Conservation (phyloP, 2,329 filamentous ascomycete species). For the Colletotrichum godetiae region DNA sequence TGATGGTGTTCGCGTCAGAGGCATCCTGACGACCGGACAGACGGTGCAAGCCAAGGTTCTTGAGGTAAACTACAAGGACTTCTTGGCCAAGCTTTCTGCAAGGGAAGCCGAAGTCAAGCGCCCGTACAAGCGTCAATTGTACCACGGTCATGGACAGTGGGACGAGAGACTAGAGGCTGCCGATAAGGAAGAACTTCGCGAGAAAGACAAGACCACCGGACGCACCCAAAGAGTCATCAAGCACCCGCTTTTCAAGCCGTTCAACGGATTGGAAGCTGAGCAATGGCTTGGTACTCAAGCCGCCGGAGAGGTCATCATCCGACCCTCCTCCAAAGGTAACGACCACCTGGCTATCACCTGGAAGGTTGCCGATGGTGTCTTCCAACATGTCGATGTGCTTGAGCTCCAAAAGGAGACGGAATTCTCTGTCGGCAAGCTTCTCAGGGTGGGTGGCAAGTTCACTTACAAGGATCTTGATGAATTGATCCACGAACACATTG, state of each 20-base stretch:
- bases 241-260: constrained; percentile 93
- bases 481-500: constrained; percentile 95
- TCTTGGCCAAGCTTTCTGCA: constrained; percentile 85
- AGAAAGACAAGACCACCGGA: constrained; percentile 87
- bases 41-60: constrained; percentile 89
- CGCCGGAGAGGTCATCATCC: constrained; percentile 91
- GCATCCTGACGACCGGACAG: constrained; percentile 82
- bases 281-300: constrained; percentile 90
- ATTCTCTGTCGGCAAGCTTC: constrained; percentile 87
- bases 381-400: constrained; percentile 96
- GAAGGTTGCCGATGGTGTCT: constrained; percentile 97
- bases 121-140: constrained; percentile 75
- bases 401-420: constrained; percentile 98
- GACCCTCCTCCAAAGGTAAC: constrained; percentile 92
- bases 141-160: constrained; percentile 86
- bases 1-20: constrained; percentile 75
- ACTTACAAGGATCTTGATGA: constrained; percentile 97
- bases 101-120: constrained; percentile 83
- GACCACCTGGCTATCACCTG: constrained; percentile 97
- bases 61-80: constrained; percentile 87
- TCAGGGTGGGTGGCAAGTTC: constrained; percentile 89
- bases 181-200: constrained; percentile 84
- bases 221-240: constrained; percentile 96
- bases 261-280: constrained; percentile 92
- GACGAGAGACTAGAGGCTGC: constrained; percentile 83